Conservation (phyloP, 352 stramenopile species). For the Globisporangium ultimum region DNA sequence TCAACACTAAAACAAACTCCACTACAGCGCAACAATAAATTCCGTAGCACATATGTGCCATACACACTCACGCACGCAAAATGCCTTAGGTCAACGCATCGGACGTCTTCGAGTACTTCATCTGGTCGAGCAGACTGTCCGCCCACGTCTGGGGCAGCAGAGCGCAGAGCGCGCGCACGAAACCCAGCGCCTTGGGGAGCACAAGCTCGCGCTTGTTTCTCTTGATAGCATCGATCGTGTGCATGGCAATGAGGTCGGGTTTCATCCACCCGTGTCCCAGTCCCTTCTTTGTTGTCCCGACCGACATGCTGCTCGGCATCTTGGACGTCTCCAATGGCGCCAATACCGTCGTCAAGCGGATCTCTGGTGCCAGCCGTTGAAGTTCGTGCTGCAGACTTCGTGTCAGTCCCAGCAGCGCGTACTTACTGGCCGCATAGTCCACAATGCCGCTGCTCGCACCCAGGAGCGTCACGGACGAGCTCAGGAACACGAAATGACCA, state of each 20-base stretch:
- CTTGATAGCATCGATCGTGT: conserved; percentile 15
- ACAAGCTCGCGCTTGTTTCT: conserved; percentile 14
- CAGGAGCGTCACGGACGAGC: conserved; percentile 12
- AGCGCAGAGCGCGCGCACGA: conserved; percentile 6
- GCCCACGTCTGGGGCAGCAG: conserved; percentile 17
- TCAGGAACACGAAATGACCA: conserved; percentile 18
- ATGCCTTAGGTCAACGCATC: background rate
- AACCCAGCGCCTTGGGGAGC: conserved; percentile 7
- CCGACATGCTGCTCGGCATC: background rate
- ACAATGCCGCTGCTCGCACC: conserved; percentile 3
- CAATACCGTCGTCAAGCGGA: conserved; percentile 12
- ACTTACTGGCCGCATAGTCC: conserved; percentile 19
- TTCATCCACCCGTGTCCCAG: conserved; percentile 14
- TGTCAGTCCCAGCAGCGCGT: conserved; percentile 10
- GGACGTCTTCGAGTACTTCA: conserved; percentile 13
- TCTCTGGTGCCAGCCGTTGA: background rate
- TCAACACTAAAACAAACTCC: no score
- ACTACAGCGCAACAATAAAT: no score
- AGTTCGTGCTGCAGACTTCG: conserved; percentile 13
- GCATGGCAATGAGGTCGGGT: conserved; percentile 7
- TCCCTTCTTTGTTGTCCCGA: background rate
- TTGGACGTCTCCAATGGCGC: conserved; percentile 14
- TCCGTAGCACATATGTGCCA: no score
- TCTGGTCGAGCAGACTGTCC: conserved; percentile 14
- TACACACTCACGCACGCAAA: background rate